Conservation (phyloP, 2,329 filamentous ascomycete species). For the Triangularia verruculosa region DNA sequence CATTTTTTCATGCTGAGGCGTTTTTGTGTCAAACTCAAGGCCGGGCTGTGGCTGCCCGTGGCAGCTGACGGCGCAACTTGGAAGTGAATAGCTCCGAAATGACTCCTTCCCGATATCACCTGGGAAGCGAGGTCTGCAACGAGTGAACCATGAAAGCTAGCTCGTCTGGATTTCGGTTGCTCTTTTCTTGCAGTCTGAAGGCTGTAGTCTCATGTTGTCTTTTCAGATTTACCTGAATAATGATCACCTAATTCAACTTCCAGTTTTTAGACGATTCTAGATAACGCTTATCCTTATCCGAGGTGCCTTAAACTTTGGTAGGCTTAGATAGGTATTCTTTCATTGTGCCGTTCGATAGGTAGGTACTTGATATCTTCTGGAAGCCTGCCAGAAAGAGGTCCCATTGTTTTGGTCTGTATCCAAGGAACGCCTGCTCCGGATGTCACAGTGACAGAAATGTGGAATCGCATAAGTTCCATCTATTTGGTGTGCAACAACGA, state of each 20-base stretch:
- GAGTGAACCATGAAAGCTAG: no score
- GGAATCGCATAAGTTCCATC: neutral
- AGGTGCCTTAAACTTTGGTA: no score
- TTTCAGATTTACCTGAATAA: no score
- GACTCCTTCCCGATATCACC: neutral
- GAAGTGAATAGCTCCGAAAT: neutral
- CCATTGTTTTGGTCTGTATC: neutral
- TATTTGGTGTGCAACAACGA: neutral
- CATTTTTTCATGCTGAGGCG: neutral
- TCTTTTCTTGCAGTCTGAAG: no score
- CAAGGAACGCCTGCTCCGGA: neutral
- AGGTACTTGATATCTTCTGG: neutral
- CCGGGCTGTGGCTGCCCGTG: neutral
- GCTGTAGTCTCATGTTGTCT: no score
- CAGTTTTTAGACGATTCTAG: no score
- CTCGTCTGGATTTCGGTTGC: no score
- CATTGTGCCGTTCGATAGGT: no score
- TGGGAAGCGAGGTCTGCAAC: neutral
- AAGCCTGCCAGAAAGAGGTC: neutral
- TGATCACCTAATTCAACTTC: no score
- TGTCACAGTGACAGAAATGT: neutral
- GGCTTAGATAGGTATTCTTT: no score
- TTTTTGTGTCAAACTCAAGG: neutral
- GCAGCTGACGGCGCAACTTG: neutral
- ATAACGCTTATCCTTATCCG: no score